These are phyloP conservation scores for Casuarina cunninghamiana DNA, from an alignment of 306 rosid species.

Conservation along the genomic window DNA sequence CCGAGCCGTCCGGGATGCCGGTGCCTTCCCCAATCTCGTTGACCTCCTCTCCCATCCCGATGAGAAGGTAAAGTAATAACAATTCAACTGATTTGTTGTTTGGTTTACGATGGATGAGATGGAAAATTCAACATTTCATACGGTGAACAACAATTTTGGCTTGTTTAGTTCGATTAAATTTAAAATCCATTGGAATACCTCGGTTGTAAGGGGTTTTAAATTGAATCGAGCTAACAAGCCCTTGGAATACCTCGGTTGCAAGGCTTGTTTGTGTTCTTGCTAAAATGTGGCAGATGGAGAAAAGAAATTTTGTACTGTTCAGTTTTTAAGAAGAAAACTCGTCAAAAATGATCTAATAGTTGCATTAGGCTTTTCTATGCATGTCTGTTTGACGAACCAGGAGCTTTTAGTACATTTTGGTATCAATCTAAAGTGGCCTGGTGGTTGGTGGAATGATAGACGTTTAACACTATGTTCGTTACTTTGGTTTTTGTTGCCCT, in stretches of 20 bases:
- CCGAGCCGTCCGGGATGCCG: slow-evolving; percentile 77
- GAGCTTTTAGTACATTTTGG: neutral
- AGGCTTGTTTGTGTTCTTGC: too few species aligned
- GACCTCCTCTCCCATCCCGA: slow-evolving; percentile 60
- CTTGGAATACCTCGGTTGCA: neutral
- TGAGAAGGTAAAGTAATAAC: slow-evolving; percentile 57
- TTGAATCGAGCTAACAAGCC: too few species aligned
- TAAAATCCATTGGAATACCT: neutral
- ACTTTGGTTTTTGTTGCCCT: neutral
- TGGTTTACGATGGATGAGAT: neutral
- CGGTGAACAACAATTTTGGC: neutral
- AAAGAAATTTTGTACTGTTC: too few species aligned
- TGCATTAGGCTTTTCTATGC: neutral
- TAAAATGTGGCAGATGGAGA: too few species aligned
- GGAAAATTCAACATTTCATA: slow-evolving; percentile 7
- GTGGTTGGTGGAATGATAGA: neutral
- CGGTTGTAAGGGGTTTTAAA: too few species aligned
- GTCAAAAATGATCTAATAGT: neutral
- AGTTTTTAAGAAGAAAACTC: neutral
- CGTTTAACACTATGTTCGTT: neutral
- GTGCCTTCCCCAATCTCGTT: slow-evolving; percentile 61
- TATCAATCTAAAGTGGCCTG: neutral
- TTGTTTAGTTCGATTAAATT: neutral
- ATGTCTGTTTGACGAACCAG: neutral
- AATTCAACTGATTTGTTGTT: slow-evolving; percentile 8